phyloP scores from a whole-genome alignment of 257 asterid genomes.

The Eustoma russellianum region DNA sequence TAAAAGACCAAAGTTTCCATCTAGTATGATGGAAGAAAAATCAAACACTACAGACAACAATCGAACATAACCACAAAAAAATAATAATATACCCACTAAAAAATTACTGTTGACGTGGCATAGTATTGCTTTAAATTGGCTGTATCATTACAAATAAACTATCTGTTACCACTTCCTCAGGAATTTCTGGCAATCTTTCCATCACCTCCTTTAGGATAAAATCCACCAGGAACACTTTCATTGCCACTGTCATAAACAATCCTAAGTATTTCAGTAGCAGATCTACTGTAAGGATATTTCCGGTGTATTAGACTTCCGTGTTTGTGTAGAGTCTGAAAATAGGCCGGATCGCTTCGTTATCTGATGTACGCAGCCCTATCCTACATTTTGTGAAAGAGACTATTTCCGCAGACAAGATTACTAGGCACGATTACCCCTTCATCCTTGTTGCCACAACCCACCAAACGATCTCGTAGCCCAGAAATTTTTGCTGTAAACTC shows the following conservation, averaged over 20 bases:
- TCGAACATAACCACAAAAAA: too few species aligned
- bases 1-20: too few species aligned
- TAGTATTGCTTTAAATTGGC: too few species aligned
- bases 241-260: conserved; percentile 24
- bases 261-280: conserved; percentile 27
- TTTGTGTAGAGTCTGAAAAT: too few species aligned
- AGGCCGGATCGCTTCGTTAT: too few species aligned
- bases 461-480: conserved; percentile 26
- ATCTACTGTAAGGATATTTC: conserved; percentile 32
- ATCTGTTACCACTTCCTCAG: background rate
- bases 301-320: too few species aligned
- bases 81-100: too few species aligned
- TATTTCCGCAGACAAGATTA: conserved; percentile 33
- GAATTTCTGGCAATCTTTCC: conserved; percentile 33
- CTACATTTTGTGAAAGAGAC: too few species aligned
- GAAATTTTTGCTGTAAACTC: conserved; percentile 32
- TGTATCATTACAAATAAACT: background rate
- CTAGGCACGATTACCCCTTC: conserved; percentile 33
- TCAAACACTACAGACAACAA: too few species aligned
- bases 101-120: too few species aligned
- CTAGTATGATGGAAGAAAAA: too few species aligned
- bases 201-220: conserved; percentile 32
- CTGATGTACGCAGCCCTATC: too few species aligned
- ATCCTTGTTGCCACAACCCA: conserved; percentile 32
- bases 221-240: conserved; percentile 31